These are phyloP conservation scores for Skeletonema potamos DNA, from an alignment of 108 stramenopile species.

Conservation along the genomic window DNA sequence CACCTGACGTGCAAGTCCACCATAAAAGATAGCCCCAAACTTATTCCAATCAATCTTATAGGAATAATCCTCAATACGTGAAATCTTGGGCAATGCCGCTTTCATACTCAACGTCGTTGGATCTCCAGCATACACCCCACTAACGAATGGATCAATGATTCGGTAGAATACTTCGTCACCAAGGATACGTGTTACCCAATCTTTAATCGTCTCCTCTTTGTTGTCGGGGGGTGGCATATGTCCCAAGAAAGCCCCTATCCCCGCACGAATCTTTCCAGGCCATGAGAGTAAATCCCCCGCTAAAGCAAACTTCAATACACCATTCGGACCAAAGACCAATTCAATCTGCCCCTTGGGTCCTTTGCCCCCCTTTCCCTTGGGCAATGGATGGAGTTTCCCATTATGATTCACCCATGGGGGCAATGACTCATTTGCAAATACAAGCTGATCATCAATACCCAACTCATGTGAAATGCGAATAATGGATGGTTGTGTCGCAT, in stretches of 20 bases:
- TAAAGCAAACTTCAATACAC: conserved; percentile 75
- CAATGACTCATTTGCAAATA: conserved; percentile 87
- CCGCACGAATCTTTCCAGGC: conserved; percentile 96
- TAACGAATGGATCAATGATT: conserved; percentile 95
- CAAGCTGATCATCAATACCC: conserved; percentile 86
- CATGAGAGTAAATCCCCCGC: conserved; percentile 82
- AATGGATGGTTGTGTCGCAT: conserved; percentile 88
- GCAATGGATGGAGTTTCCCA: conserved; percentile 93
- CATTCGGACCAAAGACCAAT: conserved; percentile 79
- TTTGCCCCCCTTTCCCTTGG: conserved; percentile 82
- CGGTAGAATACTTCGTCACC: conserved; percentile 91
- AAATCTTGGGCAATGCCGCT: conserved; percentile 91
- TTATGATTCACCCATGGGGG: conserved; percentile 87
- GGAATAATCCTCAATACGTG: conserved; percentile 71
- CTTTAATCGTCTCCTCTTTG: conserved; percentile 92
- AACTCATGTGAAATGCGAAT: conserved; percentile 89
- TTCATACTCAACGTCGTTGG: conserved; percentile 89
- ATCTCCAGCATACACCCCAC: conserved; percentile 97
- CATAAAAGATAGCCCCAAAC: conserved; percentile 85
- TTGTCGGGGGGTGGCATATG: conserved; percentile 63
- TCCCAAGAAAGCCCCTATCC: conserved; percentile 87
- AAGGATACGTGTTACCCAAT: conserved; percentile 90
- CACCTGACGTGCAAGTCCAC: conserved; percentile 76
- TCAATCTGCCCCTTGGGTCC: conserved; percentile 83
- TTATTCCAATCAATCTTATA: conserved; percentile 82